Evolutionary conservation across 257 asterid species (phyloP), one percentile per base, ranked within the genome.

Genomic region (Thymus quinquecostatus): DNA sequence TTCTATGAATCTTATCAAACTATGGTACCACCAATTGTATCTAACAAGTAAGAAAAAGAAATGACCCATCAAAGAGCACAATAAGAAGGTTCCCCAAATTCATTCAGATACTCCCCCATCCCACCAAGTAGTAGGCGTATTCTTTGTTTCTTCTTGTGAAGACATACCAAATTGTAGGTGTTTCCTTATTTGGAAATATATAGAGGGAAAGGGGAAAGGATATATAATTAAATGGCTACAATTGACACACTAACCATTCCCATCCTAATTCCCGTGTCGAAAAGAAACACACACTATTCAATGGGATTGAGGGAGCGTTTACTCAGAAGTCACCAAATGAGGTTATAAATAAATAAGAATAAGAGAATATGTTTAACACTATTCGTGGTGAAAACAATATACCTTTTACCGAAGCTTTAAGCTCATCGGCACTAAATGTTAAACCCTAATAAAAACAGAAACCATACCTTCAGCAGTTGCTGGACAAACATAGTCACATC

Each of bases 401-500:
- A 70, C 6, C 10, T 44, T 53, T 60, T 44, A 49, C 51, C 65
- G 10, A 40, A 54, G 12, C 30, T 43, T 34, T 3, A 48, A 73
- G 65, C 61, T 64, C 64, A 10, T 44, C 63, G 41, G 34, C 59
- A 50, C 55, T 14, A 40, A 56, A 5, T n/a, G 5, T 49, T 45
- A 49, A 6, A 65, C 10, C 53, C 59, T 34, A 63, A 65, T 30
- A 41, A 38, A 47, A 30, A 30, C 54, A 74, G 79, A 74, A 70
- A 55, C 61, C 83, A 41, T 86, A 94, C 99, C 81, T 79, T 83
- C 93, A 94, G 86, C 69, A 94, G 97, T 85, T 94, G 93, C 80
- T 94, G 97, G 73, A 94, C 51, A 68, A 94, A 94, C 71, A 66
- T 83, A 49, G 99, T 94, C 66, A 94, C 92, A 86, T 94, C 97